Evolutionary conservation across 192 early-diverging fungal species (phyloP), one percentile per base, ranked within the genome.

Genomic region (Rhizophlyctis rosea): DNA sequence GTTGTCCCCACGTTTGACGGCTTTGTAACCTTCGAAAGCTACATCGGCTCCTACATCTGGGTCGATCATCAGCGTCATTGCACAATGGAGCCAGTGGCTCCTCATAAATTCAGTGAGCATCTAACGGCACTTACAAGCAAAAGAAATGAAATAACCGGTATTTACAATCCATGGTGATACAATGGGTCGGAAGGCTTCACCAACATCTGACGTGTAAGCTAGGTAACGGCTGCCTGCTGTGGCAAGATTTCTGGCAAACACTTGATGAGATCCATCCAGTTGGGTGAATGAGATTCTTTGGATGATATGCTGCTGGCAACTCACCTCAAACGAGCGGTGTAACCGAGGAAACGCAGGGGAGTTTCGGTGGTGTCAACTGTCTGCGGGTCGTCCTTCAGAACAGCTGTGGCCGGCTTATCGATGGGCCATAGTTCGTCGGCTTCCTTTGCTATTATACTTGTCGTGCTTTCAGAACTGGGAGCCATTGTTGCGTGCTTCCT

Each of bases 121-220:
- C n/a, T n/a, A 47, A n/a, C 9, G 11, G 52, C 23, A 61, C 47
- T 57, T 27, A 44, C 59, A 87, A 13, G 78, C 81, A 60, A 79
- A 86, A 35, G 73, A 76, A 53, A 87, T 69, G 30, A 75, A 84
- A 60, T 87, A 86, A 30, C 82, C 81, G 30, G 83, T 73, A 28
- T 68, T 81, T 39, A 88, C 87, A 24, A 88, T 47, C 11, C 61
- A 1, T 9, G 65, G 73, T n/a, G 62, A 35, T 7, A 84, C 82
- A 30, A 88, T 71, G 48, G 87, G 87, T 14, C 87, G 72, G 58
- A 88, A 83, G 1, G 85, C 85, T 58, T 88, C 87, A 32, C 87
- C 87, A 27, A 88, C 77, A 62, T 88, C 85, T 30, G 79, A 82
- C n/a, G 84, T 85, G 68, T 86, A 88, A 24, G 87, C 87, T 27